phyloP scores from a whole-genome alignment of 495 filamentous ascomycete species.

The Paragyromitra xinjiangensis region DNA sequence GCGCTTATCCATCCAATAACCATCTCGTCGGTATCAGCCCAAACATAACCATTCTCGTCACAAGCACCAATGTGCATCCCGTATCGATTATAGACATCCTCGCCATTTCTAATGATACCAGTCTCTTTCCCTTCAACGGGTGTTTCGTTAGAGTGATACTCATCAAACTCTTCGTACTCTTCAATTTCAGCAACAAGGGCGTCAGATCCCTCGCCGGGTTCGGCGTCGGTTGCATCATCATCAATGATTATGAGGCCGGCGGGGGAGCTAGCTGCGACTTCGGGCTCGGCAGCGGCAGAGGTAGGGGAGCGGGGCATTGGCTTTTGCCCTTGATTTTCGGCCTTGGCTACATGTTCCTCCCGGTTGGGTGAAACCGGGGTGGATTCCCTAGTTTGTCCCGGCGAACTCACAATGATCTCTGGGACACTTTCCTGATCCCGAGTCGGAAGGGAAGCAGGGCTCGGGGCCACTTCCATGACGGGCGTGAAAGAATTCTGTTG shows the following conservation, averaged over 20 bases:
- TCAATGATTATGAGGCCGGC: constrained; percentile 25
- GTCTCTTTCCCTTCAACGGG: background rate
- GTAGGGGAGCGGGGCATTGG: constrained; percentile 1
- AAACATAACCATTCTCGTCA: constrained; percentile 38
- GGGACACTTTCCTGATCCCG: background rate
- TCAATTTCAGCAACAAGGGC: constrained; percentile 10
- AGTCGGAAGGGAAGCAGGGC: background rate
- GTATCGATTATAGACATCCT: constrained; percentile 30
- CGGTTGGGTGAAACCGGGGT: background rate
- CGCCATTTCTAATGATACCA: constrained; percentile 22
- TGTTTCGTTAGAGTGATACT: background rate
- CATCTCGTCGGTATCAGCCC: constrained; percentile 35
- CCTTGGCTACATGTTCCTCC: background rate
- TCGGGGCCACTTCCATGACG: background rate
- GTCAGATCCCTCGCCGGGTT: background rate
- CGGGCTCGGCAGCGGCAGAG: background rate
- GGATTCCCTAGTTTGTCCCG: background rate
- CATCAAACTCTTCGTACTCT: background rate
- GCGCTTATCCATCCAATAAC: constrained; percentile 45
- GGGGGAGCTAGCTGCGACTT: background rate
- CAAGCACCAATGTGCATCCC: constrained; percentile 35
- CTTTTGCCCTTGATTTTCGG: background rate
- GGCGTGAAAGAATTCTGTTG: constrained; percentile 27
- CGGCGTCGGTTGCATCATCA: constrained; percentile 26
- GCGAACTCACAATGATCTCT: constrained; percentile 10